These are phyloP conservation scores for Malus hybrid DNA, from an alignment of 331 rosid genomes.

Conservation along the genomic window DNA sequence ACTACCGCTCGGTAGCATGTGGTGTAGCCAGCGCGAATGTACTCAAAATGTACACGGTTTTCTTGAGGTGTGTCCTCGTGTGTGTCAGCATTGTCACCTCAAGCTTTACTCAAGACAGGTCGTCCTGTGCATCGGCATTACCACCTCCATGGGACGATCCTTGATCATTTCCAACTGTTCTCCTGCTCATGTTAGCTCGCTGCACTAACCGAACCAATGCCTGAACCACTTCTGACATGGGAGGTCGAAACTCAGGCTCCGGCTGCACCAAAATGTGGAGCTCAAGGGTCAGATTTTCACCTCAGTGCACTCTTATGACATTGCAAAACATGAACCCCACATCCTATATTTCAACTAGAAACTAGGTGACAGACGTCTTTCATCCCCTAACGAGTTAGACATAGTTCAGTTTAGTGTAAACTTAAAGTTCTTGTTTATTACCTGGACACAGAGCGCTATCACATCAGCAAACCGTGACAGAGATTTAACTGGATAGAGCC, in stretches of 20 bases:
- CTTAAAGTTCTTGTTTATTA: conserved; percentile 19
- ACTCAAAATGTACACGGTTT: neutral
- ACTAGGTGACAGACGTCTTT: neutral
- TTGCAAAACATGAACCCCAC: no score
- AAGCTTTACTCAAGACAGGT: conserved; percentile 3
- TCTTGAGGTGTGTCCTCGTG: neutral
- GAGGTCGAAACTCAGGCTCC: conserved; percentile 99
- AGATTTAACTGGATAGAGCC: conserved; percentile 91
- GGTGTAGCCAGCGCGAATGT: conserved; percentile 10
- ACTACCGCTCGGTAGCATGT: conserved; percentile 19
- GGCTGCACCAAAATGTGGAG: conserved; percentile 49
- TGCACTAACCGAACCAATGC: conserved; percentile 86
- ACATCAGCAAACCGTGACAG: conserved; percentile 99
- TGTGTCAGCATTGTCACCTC: neutral
- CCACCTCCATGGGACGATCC: conserved; percentile 52
- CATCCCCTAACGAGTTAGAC: neutral
- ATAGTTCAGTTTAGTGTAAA: neutral
- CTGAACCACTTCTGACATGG: conserved; percentile 98
- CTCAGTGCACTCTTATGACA: neutral
- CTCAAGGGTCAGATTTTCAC: conserved; percentile 3
- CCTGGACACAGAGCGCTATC: conserved; percentile 97
- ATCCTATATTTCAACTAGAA: neutral
- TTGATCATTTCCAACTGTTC: conserved; percentile 77
- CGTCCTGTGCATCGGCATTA: conserved; percentile 33
- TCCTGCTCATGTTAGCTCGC: conserved; percentile 94